A percentile compares a stretch with the other conserved stretches of the same genome.
phyloP scores from a whole-genome alignment of 495 filamentous ascomycete genomes.

The Talaromyces trachyspermus region DNA sequence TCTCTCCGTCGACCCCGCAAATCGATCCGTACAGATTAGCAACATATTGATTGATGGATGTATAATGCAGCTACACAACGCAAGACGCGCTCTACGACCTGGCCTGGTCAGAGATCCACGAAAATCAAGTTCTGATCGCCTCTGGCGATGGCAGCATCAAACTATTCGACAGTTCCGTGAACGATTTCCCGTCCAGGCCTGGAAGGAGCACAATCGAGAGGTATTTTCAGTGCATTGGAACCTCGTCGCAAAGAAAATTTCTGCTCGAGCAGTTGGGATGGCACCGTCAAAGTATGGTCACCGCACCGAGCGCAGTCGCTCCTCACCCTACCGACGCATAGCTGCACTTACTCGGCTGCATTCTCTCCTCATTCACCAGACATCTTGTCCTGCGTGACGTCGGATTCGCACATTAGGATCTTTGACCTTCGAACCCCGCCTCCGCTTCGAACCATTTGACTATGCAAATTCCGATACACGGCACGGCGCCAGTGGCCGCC shows the following conservation, averaged over 20 bases:
- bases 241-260: constrained; percentile 82
- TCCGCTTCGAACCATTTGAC: constrained; percentile 76
- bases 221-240: constrained; percentile 91
- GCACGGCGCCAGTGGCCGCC: too few relatives aligned
- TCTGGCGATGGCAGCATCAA: constrained; percentile 90
- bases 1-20: constrained; percentile 3
- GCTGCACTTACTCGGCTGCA: constrained; percentile 80
- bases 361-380: constrained; percentile 75
- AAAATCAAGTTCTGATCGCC: constrained; percentile 83
- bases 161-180: constrained; percentile 74
- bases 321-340: constrained; percentile 76
- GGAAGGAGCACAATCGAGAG: constrained; percentile 87
- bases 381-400: constrained; percentile 72
- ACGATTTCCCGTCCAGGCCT: constrained; percentile 75
- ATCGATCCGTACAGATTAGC: neutral
- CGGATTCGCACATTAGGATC: constrained; percentile 77
- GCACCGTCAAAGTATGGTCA: constrained; percentile 86
- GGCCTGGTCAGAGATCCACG: constrained; percentile 88
- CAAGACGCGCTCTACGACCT: constrained; percentile 94
- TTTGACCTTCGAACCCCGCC: constrained; percentile 85
- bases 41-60: neutral
- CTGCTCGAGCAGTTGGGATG: constrained; percentile 86
- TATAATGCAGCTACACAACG: constrained; percentile 67
- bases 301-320: constrained; percentile 65
- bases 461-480: constrained; percentile 69